These are phyloP conservation scores for Coemansia sp. DNA, from an alignment of 192 early-diverging fungal genomes.

Conservation along the genomic window DNA sequence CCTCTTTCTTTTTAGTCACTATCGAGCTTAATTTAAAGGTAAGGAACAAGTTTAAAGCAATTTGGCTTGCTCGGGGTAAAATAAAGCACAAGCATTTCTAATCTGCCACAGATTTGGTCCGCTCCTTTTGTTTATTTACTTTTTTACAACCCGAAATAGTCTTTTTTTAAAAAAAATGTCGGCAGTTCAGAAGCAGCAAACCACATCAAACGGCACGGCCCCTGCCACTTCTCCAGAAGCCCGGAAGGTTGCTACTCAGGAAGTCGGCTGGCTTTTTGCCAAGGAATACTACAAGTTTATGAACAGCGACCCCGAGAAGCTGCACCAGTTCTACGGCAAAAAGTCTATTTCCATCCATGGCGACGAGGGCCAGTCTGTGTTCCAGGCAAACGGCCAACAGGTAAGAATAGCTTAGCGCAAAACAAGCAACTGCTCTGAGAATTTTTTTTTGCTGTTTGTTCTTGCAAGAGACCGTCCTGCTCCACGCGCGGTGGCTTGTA, in stretches of 20 bases:
- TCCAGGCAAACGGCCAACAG: constrained; percentile 66
- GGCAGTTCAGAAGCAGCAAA: constrained; percentile 24
- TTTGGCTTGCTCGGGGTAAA: background rate
- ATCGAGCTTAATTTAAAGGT: background rate
- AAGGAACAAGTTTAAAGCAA: background rate
- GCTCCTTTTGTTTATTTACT: background rate
- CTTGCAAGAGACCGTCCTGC: background rate
- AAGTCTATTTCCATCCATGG: constrained; percentile 82
- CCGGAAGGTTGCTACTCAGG: constrained; percentile 51
- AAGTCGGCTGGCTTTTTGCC: constrained; percentile 92
- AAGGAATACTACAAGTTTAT: constrained; percentile 92
- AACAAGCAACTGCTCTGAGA: background rate
- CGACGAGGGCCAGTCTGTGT: constrained; percentile 69
- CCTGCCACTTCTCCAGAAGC: constrained; percentile 15
- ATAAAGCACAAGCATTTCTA: background rate
- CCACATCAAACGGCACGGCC: constrained; percentile 40
- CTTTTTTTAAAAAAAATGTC: constrained; percentile 26
- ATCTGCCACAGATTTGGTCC: constrained; percentile 8
- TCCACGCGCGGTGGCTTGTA: constrained; percentile 1
- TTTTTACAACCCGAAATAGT: constrained; percentile 8
- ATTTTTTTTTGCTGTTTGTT: background rate
- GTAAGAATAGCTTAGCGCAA: constrained; percentile 15
- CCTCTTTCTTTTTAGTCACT: constrained; percentile 8
- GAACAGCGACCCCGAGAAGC: constrained; percentile 73
- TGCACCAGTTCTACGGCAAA: constrained; percentile 87